Base-by-base conservation (phyloP, 257 asterid species). In the Fraxinus pennsylvanica region DNA sequence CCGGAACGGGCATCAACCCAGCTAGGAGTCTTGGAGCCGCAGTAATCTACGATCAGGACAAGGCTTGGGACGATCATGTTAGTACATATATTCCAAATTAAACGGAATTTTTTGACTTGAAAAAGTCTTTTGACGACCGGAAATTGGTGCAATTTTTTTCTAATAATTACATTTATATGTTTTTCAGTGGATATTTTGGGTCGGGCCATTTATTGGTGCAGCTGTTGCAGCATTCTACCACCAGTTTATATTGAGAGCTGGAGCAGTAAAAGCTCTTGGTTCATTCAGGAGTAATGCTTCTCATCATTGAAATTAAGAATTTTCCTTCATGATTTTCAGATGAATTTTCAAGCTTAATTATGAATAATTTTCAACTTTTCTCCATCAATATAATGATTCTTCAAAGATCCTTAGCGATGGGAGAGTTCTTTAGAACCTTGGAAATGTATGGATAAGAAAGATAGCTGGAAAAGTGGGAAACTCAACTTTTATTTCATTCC, bases 21-120 rank as follows among this genome's bases (percentile, higher is more conserved):
- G 97, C 97, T 3, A 85, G 97, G 87, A 92, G 97, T 79, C 92
- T 92, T 27, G 97, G 95, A 85, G 91, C 97, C 69, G 97, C 97
- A 17, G 91, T 92, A 33, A 88, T 92, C 81, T 86, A 25, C 76
- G 86, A 92, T 67, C 27, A 86, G 9, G 50, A 79, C 38, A 83
- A 87, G 84, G 87, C 90, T 80, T 92, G 97, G 97, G 83, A 85
- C 80, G 83, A 90, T 59, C 96, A 89, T 2, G 97, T 92, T 72
- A 80, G 71, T 67, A 50, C 68, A 71, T 21, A 25, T 30, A 57
- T 33, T 43, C 39, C 32, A 5, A 59, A 15, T 1, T 54, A n/a
- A 47, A 47, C 7, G 1, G 14, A 47, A 47, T 14, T 14, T 13
- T 50, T 19, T 54, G 8, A 15, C 25, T 4, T 19, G 21, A 54